Conservation (phyloP, 371 early-diverging fungal genomes). For the Encephalitozoon cuniculi region DNA sequence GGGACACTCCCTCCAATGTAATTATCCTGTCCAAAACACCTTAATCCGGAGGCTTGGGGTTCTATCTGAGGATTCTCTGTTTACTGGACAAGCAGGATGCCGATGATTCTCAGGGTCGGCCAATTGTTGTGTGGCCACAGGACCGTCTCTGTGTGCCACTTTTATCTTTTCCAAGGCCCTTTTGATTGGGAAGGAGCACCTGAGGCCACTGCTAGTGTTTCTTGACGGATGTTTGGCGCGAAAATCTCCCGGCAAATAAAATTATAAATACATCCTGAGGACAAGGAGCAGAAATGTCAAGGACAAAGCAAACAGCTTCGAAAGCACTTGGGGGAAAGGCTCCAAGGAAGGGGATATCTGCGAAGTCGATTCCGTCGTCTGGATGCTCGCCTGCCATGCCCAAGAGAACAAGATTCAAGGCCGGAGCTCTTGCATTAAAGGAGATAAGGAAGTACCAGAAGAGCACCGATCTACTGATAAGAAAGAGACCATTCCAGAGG, state of each 20-base stretch:
- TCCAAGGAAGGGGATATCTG: constrained; percentile 59
- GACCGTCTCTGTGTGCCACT: too few relatives aligned
- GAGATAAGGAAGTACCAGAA: constrained; percentile 70
- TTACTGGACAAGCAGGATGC: too few relatives aligned
- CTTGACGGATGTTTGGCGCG: not conserved
- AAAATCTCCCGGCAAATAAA: constrained; percentile 31
- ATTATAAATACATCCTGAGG: constrained; percentile 5
- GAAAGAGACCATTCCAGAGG: constrained; percentile 70
- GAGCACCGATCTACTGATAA: constrained; percentile 65
- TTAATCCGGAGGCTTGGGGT: not conserved
- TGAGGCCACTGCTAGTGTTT: not conserved
- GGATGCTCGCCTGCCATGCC: constrained; percentile 27
- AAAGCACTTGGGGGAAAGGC: constrained; percentile 61
- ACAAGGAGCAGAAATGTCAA: constrained; percentile 51
- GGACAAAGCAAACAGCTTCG: constrained; percentile 61
- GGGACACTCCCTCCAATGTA: not conserved
- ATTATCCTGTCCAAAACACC: not conserved
- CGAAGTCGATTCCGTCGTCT: constrained; percentile 44
- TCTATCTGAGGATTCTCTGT: not conserved
- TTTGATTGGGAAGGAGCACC: too few relatives aligned
- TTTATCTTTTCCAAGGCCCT: too few relatives aligned
- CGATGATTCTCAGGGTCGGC: too few relatives aligned
- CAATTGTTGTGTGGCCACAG: too few relatives aligned
- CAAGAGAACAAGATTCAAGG: constrained; percentile 62
- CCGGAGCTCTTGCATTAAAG: constrained; percentile 66